These are phyloP conservation scores for Ettlia oleoabundans DNA, from an alignment of 139 green algal genomes.

Conservation along the genomic window DNA sequence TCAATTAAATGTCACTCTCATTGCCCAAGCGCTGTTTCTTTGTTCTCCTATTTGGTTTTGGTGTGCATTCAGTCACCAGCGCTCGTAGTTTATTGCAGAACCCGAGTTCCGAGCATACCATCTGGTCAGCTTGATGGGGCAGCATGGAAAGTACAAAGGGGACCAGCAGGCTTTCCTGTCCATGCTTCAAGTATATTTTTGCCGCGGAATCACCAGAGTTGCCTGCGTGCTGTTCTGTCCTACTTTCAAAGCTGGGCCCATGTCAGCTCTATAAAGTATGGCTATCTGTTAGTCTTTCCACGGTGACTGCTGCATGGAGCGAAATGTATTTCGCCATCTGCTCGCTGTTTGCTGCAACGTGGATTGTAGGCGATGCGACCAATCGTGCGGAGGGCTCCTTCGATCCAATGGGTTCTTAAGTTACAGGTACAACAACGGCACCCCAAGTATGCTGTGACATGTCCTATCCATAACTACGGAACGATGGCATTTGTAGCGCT, in stretches of 20 bases:
- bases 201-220: no score
- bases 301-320: no score
- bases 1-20: no score
- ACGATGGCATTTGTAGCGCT: not conserved
- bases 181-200: slow-evolving; percentile 41
- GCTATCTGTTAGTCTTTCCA: no score
- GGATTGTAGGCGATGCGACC: slow-evolving; percentile 41
- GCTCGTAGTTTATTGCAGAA: slow-evolving; percentile 43
- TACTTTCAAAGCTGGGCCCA: no score
- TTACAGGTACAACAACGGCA: not conserved
- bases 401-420: slow-evolving; percentile 21
- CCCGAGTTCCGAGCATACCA: slow-evolving; percentile 81
- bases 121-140: slow-evolving; percentile 66
- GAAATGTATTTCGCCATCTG: no score
- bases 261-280: no score
- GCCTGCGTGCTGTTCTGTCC: no score
- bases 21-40: not conserved
- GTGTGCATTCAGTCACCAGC: not conserved
- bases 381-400: slow-evolving; percentile 35
- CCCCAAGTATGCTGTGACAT: not conserved
- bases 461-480: no score
- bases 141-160: slow-evolving; percentile 74
- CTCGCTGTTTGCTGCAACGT: not conserved
- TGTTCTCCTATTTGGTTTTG: not conserved
- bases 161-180: slow-evolving; percentile 45